Percentiles rank a stretch among this genome's conserved stretches.
Evolutionary conservation across 78 protist genomes (phyloP).

Genomic region (Cavenderia fasciculata): DNA sequence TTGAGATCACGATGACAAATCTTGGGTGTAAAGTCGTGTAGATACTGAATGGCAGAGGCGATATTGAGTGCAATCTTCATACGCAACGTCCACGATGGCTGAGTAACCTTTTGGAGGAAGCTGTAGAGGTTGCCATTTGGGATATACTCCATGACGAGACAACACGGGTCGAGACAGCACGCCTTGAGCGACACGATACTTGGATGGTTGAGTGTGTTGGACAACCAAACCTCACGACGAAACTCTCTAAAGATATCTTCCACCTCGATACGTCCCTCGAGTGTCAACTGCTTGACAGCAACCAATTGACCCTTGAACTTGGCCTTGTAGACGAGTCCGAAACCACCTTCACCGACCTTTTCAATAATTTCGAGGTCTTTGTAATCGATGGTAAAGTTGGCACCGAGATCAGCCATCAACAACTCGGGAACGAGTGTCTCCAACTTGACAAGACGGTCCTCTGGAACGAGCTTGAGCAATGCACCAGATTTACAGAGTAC

Average conservation of each 20-base stretch:
- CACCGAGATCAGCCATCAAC: slow-evolving; percentile 53
- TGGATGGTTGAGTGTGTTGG: slow-evolving; percentile 45
- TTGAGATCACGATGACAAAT: slow-evolving; percentile 82
- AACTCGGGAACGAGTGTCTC: slow-evolving; percentile 51
- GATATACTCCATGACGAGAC: slow-evolving; percentile 66
- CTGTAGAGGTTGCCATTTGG: slow-evolving; percentile 69
- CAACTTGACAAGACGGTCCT: slow-evolving; percentile 6
- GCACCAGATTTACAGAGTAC: slow-evolving; percentile 12
- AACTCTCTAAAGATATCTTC: slow-evolving; percentile 63
- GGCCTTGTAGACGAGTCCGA: slow-evolving; percentile 50
- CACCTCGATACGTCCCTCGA: neutral
- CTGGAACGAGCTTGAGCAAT: slow-evolving; percentile 10
- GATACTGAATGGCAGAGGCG: slow-evolving; percentile 65
- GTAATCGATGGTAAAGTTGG: slow-evolving; percentile 38
- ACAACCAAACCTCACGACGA: slow-evolving; percentile 73
- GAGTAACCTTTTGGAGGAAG: neutral
- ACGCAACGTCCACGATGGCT: slow-evolving; percentile 13
- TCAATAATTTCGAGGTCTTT: slow-evolving; percentile 69
- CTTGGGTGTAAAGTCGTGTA: slow-evolving; percentile 71
- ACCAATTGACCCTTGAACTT: slow-evolving; percentile 39
- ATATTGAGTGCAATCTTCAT: slow-evolving; percentile 64
- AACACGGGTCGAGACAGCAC: slow-evolving; percentile 64
- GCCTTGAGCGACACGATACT: slow-evolving; percentile 57
- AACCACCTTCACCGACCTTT: slow-evolving; percentile 76
- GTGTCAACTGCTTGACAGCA: slow-evolving; percentile 34